Evolutionary conservation across 2,329 filamentous ascomycete species (phyloP), one percentile per base, ranked within the genome.

Genomic region (Huntiella abstrusa): DNA sequence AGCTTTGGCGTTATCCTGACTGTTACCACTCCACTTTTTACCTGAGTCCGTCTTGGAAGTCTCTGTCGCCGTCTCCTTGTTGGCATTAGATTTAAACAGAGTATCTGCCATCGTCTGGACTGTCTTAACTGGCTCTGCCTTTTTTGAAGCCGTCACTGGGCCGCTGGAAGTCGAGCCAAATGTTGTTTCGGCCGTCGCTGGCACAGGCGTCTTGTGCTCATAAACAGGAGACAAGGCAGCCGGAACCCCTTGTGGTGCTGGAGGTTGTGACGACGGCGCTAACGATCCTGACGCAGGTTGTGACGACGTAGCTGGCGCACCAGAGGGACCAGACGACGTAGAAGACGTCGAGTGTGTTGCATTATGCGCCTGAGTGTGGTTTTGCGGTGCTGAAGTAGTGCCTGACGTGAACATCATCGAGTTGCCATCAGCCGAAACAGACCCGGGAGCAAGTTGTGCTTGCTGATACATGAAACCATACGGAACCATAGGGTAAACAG

Each of bases 141-240:
- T 44, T 32, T 45, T 48, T 8, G 46, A 32, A 38, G 19, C 11
- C 33, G 41, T 5, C 5, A 39, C n/a, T 22, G 39, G n/a, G n/a
- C 42, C 33, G 10, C 39, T n/a, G 5, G 45, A 8, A 19, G 13
- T 43, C n/a, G 28, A n/a, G 34, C 12, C 15, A 7, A 4, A 7
- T n/a, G 11, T 16, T 6, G 38, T 41, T 13, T 13, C 38, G 3
- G n/a, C 19, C 6, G 38, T 12, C 4, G 4, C 16, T 41, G 5
- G 12, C 40, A 32, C 17, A n/a, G 19, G 8, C 11, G 33, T 13
- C 36, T 45, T 49, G 38, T 49, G 39, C 33, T 48, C 46, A 36
- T 48, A 48, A 5, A 48, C 46, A 8, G 46, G 46, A 10, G 46
- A 40, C 28, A 48, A 11, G 8, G 32, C 35, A 34, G 38, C 22